Evolutionary conservation across 2,329 filamentous ascomycete genomes (phyloP), one percentile per base, ranked within the genome.

Genomic region (Sarocladium strictum): DNA sequence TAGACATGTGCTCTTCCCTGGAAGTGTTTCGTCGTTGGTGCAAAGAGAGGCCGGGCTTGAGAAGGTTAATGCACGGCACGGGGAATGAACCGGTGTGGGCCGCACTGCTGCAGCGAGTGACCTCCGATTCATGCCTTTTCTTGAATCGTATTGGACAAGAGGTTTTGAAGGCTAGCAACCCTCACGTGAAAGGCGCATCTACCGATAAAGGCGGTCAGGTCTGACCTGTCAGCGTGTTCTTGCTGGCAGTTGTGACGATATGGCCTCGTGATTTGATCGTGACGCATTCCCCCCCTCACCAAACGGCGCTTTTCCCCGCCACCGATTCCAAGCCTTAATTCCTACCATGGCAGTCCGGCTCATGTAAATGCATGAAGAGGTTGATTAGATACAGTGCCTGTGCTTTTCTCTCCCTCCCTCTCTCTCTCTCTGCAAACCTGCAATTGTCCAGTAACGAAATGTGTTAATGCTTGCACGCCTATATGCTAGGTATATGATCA

Each of bases 171-270:
- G 3, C 15, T 21, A 5, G 10, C 6, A 35, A 51, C 29, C 29
- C 47, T 51, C 47, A 51, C 26, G 47, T 51, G 43, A 9, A 11
- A n/a, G 27, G 23, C 29, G 24, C 29, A 24, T 21, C n/a, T 35
- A 2, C 47, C 47, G 47, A 51, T 35, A 51, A 35, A 51, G 47
- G 33, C 47, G 47, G 47, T 51, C 47, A 51, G 47, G 23, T 49
- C 40, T 24, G 10, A 9, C 17, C 11, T 43, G 7, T 3, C 21
- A 17, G 38, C 19, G 9, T 23, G 23, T 5, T 24, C 9, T 10
- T 10, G 4, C 21, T n/a, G 17, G 21, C n/a, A 23, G 23, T 27
- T 27, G 43, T 47, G 5, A 43, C 40, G 21, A 43, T 19, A n/a
- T 23, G n/a, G 40, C 9, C 37, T 24, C 17, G 43, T 47, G 23